phyloP scores from a whole-genome alignment of 208 protist species.

The Naegleria lovaniensis region DNA sequence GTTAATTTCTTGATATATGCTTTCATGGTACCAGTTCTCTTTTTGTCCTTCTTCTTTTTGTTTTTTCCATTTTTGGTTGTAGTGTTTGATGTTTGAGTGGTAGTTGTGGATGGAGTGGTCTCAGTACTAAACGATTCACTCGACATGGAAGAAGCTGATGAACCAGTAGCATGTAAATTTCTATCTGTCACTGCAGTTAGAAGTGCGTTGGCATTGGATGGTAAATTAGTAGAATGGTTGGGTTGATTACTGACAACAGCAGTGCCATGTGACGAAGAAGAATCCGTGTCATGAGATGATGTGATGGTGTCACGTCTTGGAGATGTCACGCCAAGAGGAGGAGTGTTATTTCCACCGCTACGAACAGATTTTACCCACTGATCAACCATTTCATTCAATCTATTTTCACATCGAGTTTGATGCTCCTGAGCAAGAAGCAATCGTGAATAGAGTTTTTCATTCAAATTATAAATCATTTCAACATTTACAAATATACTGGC shows the following conservation, averaged over 20 bases:
- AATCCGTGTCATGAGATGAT: too few relatives aligned
- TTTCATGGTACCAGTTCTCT: not conserved
- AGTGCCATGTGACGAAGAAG: too few relatives aligned
- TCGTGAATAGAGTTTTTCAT: not conserved
- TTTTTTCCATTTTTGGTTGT: too few relatives aligned
- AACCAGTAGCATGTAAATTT: not conserved
- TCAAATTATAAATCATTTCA: slow-evolving; percentile 9
- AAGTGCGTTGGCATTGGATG: too few relatives aligned
- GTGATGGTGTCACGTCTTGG: too few relatives aligned
- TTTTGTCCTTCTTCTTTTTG: not conserved
- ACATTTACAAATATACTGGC: not conserved
- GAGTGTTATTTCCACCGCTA: too few relatives aligned
- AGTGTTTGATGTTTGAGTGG: not conserved
- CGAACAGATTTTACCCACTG: not conserved
- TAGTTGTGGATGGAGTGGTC: not conserved
- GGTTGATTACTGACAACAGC: too few relatives aligned
- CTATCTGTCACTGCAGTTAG: too few relatives aligned
- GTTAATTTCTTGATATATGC: not conserved
- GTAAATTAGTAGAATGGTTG: too few relatives aligned
- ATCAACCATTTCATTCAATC: not conserved
- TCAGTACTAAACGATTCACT: not conserved
- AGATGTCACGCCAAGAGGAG: too few relatives aligned
- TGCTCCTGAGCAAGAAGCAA: not conserved
- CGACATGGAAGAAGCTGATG: not conserved
- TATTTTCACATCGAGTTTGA: not conserved